Evolutionary conservation across 768 basidiomycete species (phyloP).

Genomic region (Russula emetica): DNA sequence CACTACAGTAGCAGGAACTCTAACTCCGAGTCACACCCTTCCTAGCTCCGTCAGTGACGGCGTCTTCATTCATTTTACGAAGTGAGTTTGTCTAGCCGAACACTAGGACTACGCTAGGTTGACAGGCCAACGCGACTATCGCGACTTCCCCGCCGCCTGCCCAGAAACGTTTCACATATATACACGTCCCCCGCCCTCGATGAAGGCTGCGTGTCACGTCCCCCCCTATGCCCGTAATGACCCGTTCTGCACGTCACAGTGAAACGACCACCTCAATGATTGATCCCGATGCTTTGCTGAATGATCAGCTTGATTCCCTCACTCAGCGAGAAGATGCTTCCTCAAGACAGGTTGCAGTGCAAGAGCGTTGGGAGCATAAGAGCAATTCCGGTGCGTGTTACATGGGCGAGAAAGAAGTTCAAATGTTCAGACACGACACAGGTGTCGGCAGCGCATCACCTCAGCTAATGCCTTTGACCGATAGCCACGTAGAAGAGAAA

Average conservation of each 20-base stretch:
- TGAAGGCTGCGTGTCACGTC: background rate
- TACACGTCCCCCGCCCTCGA: background rate
- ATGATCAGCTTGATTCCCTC: background rate
- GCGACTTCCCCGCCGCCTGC: background rate
- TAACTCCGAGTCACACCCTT: background rate
- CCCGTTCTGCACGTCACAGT: conserved; percentile 2
- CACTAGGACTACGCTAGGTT: no score
- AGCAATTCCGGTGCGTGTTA: conserved; percentile 1
- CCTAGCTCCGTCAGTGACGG: background rate
- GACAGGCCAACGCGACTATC: background rate
- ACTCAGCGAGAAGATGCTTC: background rate
- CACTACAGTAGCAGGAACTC: background rate
- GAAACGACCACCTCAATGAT: conserved; percentile 11
- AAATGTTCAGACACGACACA: background rate
- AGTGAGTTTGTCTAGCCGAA: background rate
- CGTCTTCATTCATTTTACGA: background rate
- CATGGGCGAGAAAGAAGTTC: background rate
- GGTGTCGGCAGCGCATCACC: background rate
- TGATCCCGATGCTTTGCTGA: background rate
- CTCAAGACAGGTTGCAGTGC: background rate
- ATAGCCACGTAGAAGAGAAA: background rate
- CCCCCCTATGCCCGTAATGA: conserved; percentile 13
- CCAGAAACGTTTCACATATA: background rate
- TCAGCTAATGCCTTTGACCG: background rate
- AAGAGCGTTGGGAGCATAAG: background rate